These are phyloP conservation scores for Podospora sp. DNA, from an alignment of 495 filamentous ascomycete species.

Conservation along the genomic window DNA sequence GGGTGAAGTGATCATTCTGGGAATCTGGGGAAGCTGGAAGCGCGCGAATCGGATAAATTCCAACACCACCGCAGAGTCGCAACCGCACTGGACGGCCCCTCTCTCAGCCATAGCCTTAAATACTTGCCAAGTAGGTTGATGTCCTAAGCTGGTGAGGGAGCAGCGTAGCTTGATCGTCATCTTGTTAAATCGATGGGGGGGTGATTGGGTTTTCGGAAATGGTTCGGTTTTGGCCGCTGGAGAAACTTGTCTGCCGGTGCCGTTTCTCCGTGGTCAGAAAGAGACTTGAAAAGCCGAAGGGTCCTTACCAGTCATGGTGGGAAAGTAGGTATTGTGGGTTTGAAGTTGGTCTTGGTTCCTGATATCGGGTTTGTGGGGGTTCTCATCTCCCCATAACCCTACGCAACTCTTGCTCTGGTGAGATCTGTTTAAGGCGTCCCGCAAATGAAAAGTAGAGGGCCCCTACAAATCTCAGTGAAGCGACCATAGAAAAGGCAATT, in stretches of 20 bases:
- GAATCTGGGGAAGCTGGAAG: constrained; percentile 1
- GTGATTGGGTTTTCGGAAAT: background rate
- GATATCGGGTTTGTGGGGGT: no score
- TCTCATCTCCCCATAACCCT: no score
- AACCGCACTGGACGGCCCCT: background rate
- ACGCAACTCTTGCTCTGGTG: no score
- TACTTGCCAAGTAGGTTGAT: background rate
- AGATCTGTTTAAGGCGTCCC: no score
- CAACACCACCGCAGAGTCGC: background rate
- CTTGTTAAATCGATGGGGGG: background rate
- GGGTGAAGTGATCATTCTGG: background rate
- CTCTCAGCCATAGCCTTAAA: background rate
- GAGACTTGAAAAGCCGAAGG: background rate
- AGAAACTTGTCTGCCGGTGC: background rate
- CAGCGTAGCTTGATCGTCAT: background rate
- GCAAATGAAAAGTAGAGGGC: no score
- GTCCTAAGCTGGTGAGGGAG: background rate
- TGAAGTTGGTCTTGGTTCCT: no score
- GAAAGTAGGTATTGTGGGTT: no score
- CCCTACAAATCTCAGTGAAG: no score
- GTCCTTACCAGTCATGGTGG: no score
- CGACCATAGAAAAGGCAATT: no score
- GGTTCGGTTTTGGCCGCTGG: background rate
- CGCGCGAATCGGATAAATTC: constrained; percentile 22
- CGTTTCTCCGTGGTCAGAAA: background rate